phyloP scores from a whole-genome alignment of 2,329 filamentous ascomycete species.

The Teratosphaeria destructans region DNA sequence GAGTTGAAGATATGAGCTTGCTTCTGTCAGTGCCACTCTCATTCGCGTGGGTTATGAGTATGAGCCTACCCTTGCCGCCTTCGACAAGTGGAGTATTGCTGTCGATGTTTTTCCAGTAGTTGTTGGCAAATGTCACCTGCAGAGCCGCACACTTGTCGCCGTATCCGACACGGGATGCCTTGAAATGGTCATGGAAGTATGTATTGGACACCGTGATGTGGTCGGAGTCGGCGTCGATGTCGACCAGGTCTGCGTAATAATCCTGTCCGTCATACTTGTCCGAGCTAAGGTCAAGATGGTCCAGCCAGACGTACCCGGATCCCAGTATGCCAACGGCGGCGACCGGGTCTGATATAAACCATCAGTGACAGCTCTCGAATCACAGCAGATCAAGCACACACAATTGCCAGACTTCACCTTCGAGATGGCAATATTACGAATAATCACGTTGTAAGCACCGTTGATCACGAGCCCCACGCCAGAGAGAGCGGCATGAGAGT shows the following conservation, averaged over 20 bases:
- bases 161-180: constrained; percentile 52
- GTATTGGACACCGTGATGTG: constrained; percentile 44
- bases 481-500: constrained; percentile 32
- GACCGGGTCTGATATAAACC: neutral
- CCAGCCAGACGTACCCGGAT: constrained; percentile 49
- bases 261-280: constrained; percentile 54
- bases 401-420: constrained; percentile 37
- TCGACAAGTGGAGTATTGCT: constrained; percentile 53
- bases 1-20: constrained; percentile 1
- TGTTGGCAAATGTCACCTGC: constrained; percentile 55
- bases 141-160: constrained; percentile 48
- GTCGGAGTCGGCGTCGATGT: constrained; percentile 54
- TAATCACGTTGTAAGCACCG: constrained; percentile 43
- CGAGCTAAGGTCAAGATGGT: constrained; percentile 56
- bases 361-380: neutral
- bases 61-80: constrained; percentile 43
- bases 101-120: constrained; percentile 55
- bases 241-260: constrained; percentile 58
- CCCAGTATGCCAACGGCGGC: constrained; percentile 44
- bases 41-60: neutral
- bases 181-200: constrained; percentile 50
- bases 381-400: neutral
- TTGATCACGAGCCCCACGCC: constrained; percentile 40
- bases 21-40: neutral
- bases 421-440: constrained; percentile 46